Evolutionary conservation across 768 basidiomycete species (phyloP).

Genomic region (Suillus tomentosus): DNA sequence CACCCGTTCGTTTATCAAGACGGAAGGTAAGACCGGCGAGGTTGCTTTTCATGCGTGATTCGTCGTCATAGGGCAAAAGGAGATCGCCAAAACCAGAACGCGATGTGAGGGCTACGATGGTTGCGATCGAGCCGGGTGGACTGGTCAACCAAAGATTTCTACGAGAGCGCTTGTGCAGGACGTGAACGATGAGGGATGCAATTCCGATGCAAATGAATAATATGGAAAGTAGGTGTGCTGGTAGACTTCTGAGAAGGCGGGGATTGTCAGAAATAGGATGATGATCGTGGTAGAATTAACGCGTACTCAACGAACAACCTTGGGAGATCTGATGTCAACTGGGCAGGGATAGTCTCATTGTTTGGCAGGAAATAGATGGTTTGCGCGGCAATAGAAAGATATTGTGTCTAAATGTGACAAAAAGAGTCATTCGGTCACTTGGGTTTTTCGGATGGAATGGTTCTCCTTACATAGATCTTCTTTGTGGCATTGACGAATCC

Average conservation of each 20-base stretch:
- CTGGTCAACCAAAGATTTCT: constrained; percentile 51
- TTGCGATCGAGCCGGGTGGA: constrained; percentile 62
- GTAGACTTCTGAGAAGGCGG: constrained; percentile 44
- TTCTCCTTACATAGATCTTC: constrained; percentile 33
- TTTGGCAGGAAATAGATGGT: constrained; percentile 56
- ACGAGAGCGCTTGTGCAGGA: constrained; percentile 48
- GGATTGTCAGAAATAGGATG: constrained; percentile 1
- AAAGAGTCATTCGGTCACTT: not conserved
- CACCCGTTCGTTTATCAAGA: constrained; percentile 60
- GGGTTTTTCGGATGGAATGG: not conserved
- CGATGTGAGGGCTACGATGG: constrained; percentile 55
- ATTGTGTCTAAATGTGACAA: constrained; percentile 45
- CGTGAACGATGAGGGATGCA: constrained; percentile 49
- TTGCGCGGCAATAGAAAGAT: constrained; percentile 59
- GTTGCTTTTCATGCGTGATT: constrained; percentile 45
- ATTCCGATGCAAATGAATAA: constrained; percentile 51
- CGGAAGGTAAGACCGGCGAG: constrained; percentile 53
- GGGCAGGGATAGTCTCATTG: constrained; percentile 41
- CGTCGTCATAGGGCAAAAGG: constrained; percentile 59
- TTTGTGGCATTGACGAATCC: constrained; percentile 56
- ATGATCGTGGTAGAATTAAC: not conserved
- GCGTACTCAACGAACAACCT: constrained; percentile 64
- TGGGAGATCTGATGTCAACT: constrained; percentile 43
- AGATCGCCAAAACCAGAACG: constrained; percentile 65
- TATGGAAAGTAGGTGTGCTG: constrained; percentile 51